These are phyloP conservation scores for Scedosporium apiospermum DNA, from an alignment of 2,329 filamentous ascomycete genomes.

Conservation along the genomic window DNA sequence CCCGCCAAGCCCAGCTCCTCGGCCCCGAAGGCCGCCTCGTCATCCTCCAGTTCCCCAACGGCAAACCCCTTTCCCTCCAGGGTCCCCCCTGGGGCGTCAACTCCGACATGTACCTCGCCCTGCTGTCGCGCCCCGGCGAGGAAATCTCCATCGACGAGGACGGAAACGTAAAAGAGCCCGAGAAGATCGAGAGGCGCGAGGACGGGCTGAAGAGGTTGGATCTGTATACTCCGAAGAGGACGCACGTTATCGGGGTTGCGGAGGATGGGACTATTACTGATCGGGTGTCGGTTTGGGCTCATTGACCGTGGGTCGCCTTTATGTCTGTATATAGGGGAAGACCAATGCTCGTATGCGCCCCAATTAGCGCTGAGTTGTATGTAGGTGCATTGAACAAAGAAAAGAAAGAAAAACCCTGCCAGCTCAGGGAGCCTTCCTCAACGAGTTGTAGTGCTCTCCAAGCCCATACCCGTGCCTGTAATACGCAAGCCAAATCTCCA, in stretches of 20 bases:
- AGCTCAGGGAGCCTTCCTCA: constrained; percentile 25
- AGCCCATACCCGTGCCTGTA: constrained; percentile 90
- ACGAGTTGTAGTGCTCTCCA: constrained; percentile 94
- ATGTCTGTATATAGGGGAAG: not conserved
- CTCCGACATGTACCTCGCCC: constrained; percentile 60
- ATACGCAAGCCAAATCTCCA: constrained; percentile 82
- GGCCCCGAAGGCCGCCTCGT: constrained; percentile 39
- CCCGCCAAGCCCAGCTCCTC: constrained; percentile 40
- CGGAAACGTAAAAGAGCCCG: constrained; percentile 15
- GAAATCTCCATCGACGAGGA: constrained; percentile 48
- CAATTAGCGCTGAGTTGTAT: not conserved
- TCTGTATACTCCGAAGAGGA: constrained; percentile 34
- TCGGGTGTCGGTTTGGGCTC: constrained; percentile 45
- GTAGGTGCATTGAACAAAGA: not conserved
- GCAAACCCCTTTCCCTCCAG: constrained; percentile 52
- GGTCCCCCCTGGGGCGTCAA: constrained; percentile 68
- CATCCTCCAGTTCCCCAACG: constrained; percentile 69
- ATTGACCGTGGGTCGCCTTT: constrained; percentile 8
- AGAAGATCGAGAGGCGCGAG: not conserved
- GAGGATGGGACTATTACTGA: constrained; percentile 38
- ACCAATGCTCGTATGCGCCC: not conserved
- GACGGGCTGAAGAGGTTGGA: constrained; percentile 6
- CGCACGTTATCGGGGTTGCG: constrained; percentile 35
- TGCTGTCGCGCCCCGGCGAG: constrained; percentile 61
- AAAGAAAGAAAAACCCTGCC: not conserved